phyloP scores from a whole-genome alignment of 768 basidiomycete species.

The Leccinum longicurvipes region DNA sequence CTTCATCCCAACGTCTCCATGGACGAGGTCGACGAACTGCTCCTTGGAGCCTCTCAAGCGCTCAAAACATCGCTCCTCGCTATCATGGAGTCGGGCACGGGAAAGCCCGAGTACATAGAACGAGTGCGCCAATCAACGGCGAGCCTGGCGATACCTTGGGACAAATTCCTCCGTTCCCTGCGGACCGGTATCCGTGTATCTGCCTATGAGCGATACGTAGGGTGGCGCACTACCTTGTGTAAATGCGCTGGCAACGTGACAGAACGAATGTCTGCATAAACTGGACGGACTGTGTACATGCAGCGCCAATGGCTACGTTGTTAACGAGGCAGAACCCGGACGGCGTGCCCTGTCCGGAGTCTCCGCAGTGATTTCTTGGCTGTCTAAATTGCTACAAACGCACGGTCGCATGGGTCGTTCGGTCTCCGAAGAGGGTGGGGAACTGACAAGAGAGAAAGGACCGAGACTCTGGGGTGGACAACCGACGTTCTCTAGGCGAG shows the following conservation, averaged over 20 bases:
- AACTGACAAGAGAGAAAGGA: too few relatives aligned
- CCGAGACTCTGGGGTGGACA: too few relatives aligned
- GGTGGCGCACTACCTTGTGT: too few relatives aligned
- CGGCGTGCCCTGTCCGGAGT: conserved; percentile 83
- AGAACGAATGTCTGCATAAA: too few relatives aligned
- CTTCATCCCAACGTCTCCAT: not conserved
- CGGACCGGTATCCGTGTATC: not conserved
- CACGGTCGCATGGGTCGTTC: too few relatives aligned
- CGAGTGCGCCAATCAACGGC: not conserved
- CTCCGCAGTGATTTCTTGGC: conserved; percentile 93
- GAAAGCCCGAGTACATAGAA: not conserved
- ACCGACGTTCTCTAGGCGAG: too few relatives aligned
- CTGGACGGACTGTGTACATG: too few relatives aligned
- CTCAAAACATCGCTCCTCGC: not conserved
- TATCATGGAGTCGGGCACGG: not conserved
- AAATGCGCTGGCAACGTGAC: too few relatives aligned
- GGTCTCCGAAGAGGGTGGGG: too few relatives aligned
- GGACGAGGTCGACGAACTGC: not conserved
- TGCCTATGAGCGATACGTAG: not conserved
- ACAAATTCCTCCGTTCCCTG: not conserved
- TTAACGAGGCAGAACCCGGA: conserved; percentile 96
- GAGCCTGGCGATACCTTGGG: not conserved
- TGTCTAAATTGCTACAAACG: conserved; percentile 85
- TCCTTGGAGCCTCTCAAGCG: not conserved
- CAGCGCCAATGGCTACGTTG: conserved; percentile 86